These are phyloP conservation scores for Penicillium italicum DNA, from an alignment of 2,329 filamentous ascomycete species.

Conservation along the genomic window DNA sequence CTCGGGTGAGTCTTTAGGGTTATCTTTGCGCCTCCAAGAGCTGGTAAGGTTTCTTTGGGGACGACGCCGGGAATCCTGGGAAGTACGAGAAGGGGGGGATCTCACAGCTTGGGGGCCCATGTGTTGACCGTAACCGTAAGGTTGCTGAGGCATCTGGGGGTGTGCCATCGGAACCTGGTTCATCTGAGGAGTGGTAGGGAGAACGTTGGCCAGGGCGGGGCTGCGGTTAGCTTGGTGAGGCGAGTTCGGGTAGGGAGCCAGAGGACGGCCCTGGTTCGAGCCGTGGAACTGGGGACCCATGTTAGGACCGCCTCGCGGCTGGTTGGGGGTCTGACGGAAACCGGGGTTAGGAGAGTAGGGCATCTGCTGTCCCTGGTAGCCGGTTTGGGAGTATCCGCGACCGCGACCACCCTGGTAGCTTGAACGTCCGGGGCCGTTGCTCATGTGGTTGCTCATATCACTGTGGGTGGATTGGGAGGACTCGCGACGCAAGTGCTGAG, in stretches of 20 bases:
- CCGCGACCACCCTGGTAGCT: conserved; percentile 55
- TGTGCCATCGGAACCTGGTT: conserved; percentile 65
- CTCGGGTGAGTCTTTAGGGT: conserved; percentile 22
- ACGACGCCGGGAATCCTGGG: conserved; percentile 27
- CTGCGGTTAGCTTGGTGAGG: conserved; percentile 63
- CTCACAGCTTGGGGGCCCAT: conserved; percentile 61
- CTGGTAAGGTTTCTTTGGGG: conserved; percentile 15
- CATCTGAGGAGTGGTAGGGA: conserved; percentile 69
- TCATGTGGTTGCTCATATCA: conserved; percentile 58
- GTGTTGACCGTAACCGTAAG: conserved; percentile 56
- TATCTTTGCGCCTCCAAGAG: background rate
- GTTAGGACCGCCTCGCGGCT: conserved; percentile 49
- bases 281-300: conserved; percentile 53
- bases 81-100: conserved; percentile 37
- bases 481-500: conserved; percentile 78
- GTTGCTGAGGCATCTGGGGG: conserved; percentile 60
- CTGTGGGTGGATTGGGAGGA: conserved; percentile 79
- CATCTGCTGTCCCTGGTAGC: conserved; percentile 50
- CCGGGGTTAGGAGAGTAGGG: conserved; percentile 53
- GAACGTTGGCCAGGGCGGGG: conserved; percentile 62
- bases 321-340: conserved; percentile 51
- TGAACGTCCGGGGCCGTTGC: conserved; percentile 52
- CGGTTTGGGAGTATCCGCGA: conserved; percentile 54
- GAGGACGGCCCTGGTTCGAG: conserved; percentile 41
- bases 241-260: conserved; percentile 56